phyloP scores from a whole-genome alignment of 2,329 filamentous ascomycete genomes.

The Aureobasidium sp. region DNA sequence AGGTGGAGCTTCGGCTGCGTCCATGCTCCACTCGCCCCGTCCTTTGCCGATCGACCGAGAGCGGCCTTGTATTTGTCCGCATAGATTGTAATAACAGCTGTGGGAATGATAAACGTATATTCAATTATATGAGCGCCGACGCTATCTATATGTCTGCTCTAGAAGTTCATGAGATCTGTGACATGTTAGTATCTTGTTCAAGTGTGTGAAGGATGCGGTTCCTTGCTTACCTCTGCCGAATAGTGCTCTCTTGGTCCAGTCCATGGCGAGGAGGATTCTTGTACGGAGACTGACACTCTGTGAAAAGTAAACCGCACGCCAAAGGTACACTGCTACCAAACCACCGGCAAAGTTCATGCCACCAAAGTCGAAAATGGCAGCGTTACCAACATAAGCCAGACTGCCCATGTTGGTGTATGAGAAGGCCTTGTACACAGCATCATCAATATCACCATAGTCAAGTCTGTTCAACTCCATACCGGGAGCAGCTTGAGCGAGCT shows the following conservation, averaged over 20 bases:
- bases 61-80: not conserved
- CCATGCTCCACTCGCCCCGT: conserved; percentile 1
- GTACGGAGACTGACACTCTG: conserved; percentile 94
- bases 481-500: conserved; percentile 69
- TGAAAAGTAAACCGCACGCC: conserved; percentile 94
- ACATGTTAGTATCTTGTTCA: not conserved
- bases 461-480: conserved; percentile 75
- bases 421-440: conserved; percentile 88
- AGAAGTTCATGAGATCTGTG: conserved; percentile 20
- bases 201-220: not conserved
- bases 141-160: conserved; percentile 13
- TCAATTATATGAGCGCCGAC: conserved; percentile 8
- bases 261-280: conserved; percentile 84
- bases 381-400: conserved; percentile 92
- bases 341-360: conserved; percentile 76
- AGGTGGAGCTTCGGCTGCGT: not conserved
- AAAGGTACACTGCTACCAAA: conserved; percentile 87
- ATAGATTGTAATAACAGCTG: not conserved
- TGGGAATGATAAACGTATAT: not conserved
- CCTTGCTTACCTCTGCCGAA: conserved; percentile 80
- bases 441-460: conserved; percentile 81
- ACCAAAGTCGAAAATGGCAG: conserved; percentile 85
- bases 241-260: conserved; percentile 93
- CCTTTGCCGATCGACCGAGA: conserved; percentile 10
- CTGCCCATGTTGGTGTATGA: conserved; percentile 89